A percentile compares a stretch with the other conserved stretches of the same genome.
Conservation (phyloP, 148 eudicot genomes). For the Diospyros kaki region DNA sequence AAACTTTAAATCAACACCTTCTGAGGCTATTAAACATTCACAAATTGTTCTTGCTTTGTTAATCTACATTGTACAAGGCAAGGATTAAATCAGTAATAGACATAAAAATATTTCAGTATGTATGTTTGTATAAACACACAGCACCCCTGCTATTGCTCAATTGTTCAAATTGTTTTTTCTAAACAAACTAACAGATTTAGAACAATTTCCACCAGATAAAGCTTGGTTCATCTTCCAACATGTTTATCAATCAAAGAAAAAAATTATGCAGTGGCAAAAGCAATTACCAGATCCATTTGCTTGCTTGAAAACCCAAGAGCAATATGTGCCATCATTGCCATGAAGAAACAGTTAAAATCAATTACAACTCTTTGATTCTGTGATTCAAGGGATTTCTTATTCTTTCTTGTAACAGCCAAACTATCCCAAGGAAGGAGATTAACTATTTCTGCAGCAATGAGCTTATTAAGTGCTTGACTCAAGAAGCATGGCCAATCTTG, state of each 20-base stretch:
- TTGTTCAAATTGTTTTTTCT: slow-evolving; percentile 1
- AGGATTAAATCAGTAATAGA: no score
- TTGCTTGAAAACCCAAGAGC: slow-evolving; percentile 91
- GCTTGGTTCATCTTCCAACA: not conserved
- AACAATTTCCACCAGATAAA: not conserved
- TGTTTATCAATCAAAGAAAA: not conserved
- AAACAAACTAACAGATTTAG: not conserved
- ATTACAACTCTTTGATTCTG: slow-evolving; percentile 93
- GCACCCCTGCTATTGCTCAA: not conserved
- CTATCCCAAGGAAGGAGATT: slow-evolving; percentile 92
- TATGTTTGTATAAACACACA: not conserved
- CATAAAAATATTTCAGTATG: no score
- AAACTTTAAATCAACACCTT: slow-evolving; percentile 81
- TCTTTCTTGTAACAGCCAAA: slow-evolving; percentile 77
- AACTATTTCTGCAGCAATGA: slow-evolving; percentile 85
- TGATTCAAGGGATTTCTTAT: slow-evolving; percentile 84
- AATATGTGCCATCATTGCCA: slow-evolving; percentile 74
- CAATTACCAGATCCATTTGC: slow-evolving; percentile 72
- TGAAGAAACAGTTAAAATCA: slow-evolving; percentile 75
- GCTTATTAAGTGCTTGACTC: slow-evolving; percentile 74
- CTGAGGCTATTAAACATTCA: slow-evolving; percentile 79
- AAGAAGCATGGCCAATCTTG: slow-evolving; percentile 92
- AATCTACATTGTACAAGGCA: slow-evolving; percentile 43
- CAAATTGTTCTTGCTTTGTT: slow-evolving; percentile 75
- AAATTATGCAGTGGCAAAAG: slow-evolving; percentile 10